phyloP scores from a whole-genome alignment of 2,329 filamentous ascomycete genomes.

The Orbilia oligospora region DNA sequence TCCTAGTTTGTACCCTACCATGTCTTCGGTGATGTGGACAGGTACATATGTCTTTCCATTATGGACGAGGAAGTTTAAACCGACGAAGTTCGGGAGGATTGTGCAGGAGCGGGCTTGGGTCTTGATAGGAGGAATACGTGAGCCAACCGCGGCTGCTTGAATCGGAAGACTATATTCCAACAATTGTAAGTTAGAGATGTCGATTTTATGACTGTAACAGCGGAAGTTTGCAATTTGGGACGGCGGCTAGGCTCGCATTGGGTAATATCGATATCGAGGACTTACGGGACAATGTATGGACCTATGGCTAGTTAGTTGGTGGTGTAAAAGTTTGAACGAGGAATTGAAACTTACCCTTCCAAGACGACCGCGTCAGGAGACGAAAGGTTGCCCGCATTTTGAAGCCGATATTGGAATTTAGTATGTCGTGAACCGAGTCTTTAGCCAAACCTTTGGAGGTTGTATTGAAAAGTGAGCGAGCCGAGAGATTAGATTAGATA shows the following conservation, averaged over 20 bases:
- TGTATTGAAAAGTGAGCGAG: conserved; percentile 26
- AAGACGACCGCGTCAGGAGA: conserved; percentile 82
- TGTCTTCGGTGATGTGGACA: conserved; percentile 88
- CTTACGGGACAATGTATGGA: conserved; percentile 80
- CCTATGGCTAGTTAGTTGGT: conserved; percentile 68
- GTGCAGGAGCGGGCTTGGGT: conserved; percentile 90
- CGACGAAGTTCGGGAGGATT: conserved; percentile 92
- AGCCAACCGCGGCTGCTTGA: conserved; percentile 73
- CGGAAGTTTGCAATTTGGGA: conserved; percentile 60
- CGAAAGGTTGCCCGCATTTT: conserved; percentile 78
- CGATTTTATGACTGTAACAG: conserved; percentile 25
- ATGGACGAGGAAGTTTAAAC: conserved; percentile 88
- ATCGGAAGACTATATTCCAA: conserved; percentile 65
- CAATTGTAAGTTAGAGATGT: too few species aligned
- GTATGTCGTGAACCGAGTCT: neutral
- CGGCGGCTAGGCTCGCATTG: neutral
- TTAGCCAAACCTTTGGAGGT: conserved; percentile 1
- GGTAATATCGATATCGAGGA: conserved; percentile 55
- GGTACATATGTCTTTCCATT: conserved; percentile 91
- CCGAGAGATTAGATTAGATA: conserved; percentile 47
- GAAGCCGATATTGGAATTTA: conserved; percentile 51
- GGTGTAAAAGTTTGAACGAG: neutral
- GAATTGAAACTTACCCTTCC: conserved; percentile 78
- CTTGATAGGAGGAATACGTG: conserved; percentile 79
- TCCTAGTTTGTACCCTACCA: conserved; percentile 95